Evolutionary conservation across 176 grass and related monocot species (phyloP).

Genomic region (Raddia guianensis): DNA sequence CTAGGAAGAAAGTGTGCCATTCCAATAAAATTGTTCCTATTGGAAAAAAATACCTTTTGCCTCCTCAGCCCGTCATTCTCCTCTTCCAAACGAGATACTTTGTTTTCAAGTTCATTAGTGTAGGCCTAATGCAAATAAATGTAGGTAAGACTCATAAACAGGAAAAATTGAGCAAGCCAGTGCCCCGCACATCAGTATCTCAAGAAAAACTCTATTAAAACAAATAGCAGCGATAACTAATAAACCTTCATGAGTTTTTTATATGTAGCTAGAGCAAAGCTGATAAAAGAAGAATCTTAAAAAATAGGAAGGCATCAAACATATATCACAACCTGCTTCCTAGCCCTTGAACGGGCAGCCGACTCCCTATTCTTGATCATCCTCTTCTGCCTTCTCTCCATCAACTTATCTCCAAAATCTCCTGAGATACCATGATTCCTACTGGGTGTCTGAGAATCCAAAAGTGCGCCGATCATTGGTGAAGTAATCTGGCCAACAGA

Average conservation of each 20-base stretch:
- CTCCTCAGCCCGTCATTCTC: constrained; percentile 84
- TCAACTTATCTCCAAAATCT: constrained; percentile 60
- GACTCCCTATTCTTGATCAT: constrained; percentile 99
- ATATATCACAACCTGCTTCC: constrained; percentile 79
- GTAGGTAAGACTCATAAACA: not conserved
- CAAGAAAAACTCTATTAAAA: constrained; percentile 33
- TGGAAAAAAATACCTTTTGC: constrained; percentile 69
- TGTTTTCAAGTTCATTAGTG: constrained; percentile 98
- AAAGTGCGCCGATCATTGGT: constrained; percentile 55
- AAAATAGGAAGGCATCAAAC: constrained; percentile 5
- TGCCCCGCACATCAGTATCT: not conserved
- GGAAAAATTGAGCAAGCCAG: not conserved
- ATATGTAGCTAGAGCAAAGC: constrained; percentile 6
- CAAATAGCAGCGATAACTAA: not conserved
- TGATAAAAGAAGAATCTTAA: not conserved
- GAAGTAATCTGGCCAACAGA: constrained; percentile 47
- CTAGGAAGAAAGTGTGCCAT: not conserved
- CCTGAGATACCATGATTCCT: constrained; percentile 59
- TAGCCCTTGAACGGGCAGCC: constrained; percentile 96
- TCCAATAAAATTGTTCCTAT: constrained; percentile 6
- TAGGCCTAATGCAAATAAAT: constrained; percentile 77
- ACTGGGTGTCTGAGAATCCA: constrained; percentile 57
- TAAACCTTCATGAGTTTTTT: not conserved
- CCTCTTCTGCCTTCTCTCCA: constrained; percentile 97
- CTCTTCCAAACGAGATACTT: constrained; percentile 90